phyloP scores from a whole-genome alignment of 2,329 filamentous ascomycete species.

The Sarocladium oryzae region DNA sequence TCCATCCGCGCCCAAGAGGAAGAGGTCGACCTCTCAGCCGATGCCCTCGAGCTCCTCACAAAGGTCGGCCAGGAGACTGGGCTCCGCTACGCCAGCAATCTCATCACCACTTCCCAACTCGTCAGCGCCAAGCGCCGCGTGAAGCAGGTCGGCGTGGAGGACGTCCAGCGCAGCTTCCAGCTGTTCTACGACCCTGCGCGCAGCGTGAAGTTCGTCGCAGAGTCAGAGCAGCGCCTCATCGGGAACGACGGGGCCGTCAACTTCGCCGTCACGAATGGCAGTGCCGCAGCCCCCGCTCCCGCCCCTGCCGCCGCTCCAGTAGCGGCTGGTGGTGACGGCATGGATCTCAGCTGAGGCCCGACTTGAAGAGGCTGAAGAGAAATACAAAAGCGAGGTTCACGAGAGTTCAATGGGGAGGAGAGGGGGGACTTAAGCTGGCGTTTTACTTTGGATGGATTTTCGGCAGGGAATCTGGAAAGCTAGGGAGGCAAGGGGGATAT shows the following conservation, averaged over 20 bases:
- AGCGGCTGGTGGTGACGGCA: constrained; percentile 35
- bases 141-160: constrained; percentile 75
- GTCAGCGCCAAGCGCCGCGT: constrained; percentile 79
- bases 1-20: constrained; percentile 91
- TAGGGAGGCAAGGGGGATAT: background rate
- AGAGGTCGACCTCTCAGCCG: constrained; percentile 83
- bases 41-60: constrained; percentile 85
- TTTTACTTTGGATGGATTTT: constrained; percentile 5
- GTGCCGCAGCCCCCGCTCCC: constrained; percentile 17
- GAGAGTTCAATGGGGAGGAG: background rate
- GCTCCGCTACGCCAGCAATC: constrained; percentile 91
- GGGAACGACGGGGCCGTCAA: constrained; percentile 77
- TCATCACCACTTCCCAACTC: constrained; percentile 90
- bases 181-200: constrained; percentile 87
- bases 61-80: constrained; percentile 94
- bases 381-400: background rate
- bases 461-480: background rate
- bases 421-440: background rate
- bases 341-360: constrained; percentile 36
- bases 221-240: constrained; percentile 90
- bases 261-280: constrained; percentile 50
- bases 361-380: background rate
- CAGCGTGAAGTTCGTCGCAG: constrained; percentile 83
- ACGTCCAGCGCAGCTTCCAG: constrained; percentile 88
- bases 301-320: constrained; percentile 4